These are phyloP conservation scores for Borealophlyctis nickersoniae DNA, from an alignment of 192 early-diverging fungal genomes.

Conservation along the genomic window DNA sequence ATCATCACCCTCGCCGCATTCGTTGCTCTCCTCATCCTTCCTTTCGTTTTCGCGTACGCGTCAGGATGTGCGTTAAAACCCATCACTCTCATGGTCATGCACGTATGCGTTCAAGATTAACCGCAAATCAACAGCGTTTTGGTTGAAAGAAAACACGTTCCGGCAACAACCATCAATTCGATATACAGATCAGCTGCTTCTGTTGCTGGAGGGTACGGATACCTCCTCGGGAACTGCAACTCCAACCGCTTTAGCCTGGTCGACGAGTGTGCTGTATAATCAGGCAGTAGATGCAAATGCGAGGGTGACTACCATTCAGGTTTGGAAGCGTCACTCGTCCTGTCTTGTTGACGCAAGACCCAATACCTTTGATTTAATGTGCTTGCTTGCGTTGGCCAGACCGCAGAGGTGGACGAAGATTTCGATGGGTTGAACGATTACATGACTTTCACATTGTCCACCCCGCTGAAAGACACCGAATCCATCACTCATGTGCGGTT, in stretches of 20 bases:
- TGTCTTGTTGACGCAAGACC: too few species aligned
- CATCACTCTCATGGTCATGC: too few species aligned
- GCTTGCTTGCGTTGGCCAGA: conserved; percentile 11
- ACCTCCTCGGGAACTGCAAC: not conserved
- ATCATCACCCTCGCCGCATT: conserved; percentile 12
- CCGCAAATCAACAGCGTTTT: conserved; percentile 30
- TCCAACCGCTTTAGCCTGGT: conserved; percentile 21
- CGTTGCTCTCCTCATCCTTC: conserved; percentile 16
- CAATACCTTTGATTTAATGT: conserved; percentile 12
- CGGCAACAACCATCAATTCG: conserved; percentile 33
- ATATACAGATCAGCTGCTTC: conserved; percentile 24
- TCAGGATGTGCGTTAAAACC: conserved; percentile 33
- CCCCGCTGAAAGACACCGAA: conserved; percentile 26
- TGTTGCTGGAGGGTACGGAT: conserved; percentile 30
- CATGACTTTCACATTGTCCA: conserved; percentile 22
- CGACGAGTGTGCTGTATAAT: conserved; percentile 25
- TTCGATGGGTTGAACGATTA: conserved; percentile 37
- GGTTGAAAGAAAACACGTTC: conserved; percentile 33
- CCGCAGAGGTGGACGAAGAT: conserved; percentile 31
- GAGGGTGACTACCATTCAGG: conserved; percentile 24
- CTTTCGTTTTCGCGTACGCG: conserved; percentile 31
- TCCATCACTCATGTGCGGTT: conserved; percentile 22
- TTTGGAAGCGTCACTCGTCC: not conserved
- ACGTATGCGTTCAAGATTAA: too few species aligned
- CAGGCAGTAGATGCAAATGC: conserved; percentile 19